phyloP scores from a whole-genome alignment of 345 rosid species.

The Pseudoturritis turrita region DNA sequence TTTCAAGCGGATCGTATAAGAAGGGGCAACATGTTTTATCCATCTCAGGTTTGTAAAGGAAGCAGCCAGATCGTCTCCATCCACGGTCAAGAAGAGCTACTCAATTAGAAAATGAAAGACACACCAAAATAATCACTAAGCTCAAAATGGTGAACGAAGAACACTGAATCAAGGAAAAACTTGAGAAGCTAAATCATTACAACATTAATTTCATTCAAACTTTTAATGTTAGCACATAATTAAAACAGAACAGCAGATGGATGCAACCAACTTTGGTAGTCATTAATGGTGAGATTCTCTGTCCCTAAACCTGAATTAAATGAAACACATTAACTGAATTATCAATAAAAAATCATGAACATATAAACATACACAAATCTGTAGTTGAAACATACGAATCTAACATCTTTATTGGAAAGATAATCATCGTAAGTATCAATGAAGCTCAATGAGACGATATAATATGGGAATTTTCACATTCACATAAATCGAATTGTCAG shows the following conservation, averaged over 20 bases:
- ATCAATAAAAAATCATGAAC: no score
- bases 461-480: background rate
- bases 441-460: background rate
- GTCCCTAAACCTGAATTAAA: constrained; percentile 58
- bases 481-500: background rate
- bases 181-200: background rate
- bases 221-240: no score
- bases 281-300: constrained; percentile 62
- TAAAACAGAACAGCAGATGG: no score
- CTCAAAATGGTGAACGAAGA: background rate
- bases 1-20: constrained; percentile 85
- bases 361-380: no score
- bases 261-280: constrained; percentile 72
- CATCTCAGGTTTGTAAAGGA: constrained; percentile 90
- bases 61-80: constrained; percentile 88
- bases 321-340: background rate
- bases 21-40: constrained; percentile 84
- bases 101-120: background rate
- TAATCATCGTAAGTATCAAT: background rate
- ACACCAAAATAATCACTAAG: background rate
- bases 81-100: constrained; percentile 93
- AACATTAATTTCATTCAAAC: no score
- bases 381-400: background rate
- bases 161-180: background rate
- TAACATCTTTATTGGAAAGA: no score